These are phyloP conservation scores for Epichloe hybrida DNA, from an alignment of 2,329 filamentous ascomycete genomes.

Conservation along the genomic window DNA sequence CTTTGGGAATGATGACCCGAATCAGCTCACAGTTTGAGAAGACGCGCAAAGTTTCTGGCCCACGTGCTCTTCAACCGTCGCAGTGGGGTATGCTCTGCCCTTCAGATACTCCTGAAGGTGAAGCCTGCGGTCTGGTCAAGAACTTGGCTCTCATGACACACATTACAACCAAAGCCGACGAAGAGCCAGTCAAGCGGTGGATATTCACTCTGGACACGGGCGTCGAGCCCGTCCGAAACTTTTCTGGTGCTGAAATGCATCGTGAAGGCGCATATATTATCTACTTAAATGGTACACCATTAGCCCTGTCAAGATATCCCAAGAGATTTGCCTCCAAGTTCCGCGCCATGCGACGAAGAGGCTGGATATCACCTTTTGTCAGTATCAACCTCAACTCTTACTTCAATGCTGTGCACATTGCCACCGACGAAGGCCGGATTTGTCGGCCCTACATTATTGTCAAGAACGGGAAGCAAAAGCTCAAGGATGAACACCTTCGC, in stretches of 20 bases:
- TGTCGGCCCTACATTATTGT: slow-evolving; percentile 94
- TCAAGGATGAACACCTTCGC: slow-evolving; percentile 65
- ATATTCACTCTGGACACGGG: slow-evolving; percentile 79
- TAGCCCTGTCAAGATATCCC: slow-evolving; percentile 73
- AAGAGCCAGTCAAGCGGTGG: slow-evolving; percentile 75
- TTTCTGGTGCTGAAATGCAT: slow-evolving; percentile 73
- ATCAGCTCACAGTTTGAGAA: slow-evolving; percentile 99
- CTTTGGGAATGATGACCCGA: slow-evolving; percentile 98
- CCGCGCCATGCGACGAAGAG: slow-evolving; percentile 73
- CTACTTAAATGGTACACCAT: slow-evolving; percentile 89
- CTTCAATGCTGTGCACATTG: slow-evolving; percentile 83
- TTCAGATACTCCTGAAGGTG: slow-evolving; percentile 95
- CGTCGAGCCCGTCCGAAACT: slow-evolving; percentile 59
- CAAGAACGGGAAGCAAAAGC: slow-evolving; percentile 70
- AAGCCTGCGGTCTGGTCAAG: slow-evolving; percentile 95
- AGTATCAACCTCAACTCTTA: slow-evolving; percentile 94
- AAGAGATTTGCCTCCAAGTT: slow-evolving; percentile 79
- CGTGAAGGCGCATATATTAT: slow-evolving; percentile 73
- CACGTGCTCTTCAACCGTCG: slow-evolving; percentile 88
- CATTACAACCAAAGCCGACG: slow-evolving; percentile 92
- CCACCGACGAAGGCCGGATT: slow-evolving; percentile 92
- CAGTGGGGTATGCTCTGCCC: slow-evolving; percentile 98
- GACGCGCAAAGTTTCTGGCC: slow-evolving; percentile 90
- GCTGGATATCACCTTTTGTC: slow-evolving; percentile 89
- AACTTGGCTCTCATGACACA: slow-evolving; percentile 98